phyloP scores from a whole-genome alignment of 306 rosid genomes.

The Dryas alaskensis region DNA sequence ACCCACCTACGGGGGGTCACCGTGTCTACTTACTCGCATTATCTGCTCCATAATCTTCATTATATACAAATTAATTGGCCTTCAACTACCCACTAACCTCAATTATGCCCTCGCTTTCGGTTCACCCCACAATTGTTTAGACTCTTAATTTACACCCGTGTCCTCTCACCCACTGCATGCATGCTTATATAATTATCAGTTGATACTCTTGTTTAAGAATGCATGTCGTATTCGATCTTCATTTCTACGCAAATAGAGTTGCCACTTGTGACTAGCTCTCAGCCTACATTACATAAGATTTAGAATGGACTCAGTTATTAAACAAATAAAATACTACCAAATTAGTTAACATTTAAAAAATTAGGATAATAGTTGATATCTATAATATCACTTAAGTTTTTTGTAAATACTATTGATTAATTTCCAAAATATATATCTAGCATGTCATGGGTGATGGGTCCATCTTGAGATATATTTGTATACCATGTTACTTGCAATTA shows the following conservation, averaged over 20 bases:
- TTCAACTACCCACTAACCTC: slow-evolving; percentile 9
- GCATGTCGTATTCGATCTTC: neutral
- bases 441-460: too few species aligned
- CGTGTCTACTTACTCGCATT: slow-evolving; percentile 10
- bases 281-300: too few species aligned
- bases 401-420: too few species aligned
- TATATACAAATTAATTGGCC: slow-evolving; percentile 4
- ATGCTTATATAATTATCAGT: too few species aligned
- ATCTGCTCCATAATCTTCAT: slow-evolving; percentile 13
- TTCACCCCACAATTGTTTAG: slow-evolving; percentile 7
- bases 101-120: slow-evolving; percentile 10
- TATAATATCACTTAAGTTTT: too few species aligned
- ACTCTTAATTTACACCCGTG: neutral
- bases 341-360: too few species aligned
- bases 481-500: neutral
- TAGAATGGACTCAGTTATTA: too few species aligned
- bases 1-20: slow-evolving; percentile 7
- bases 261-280: too few species aligned
- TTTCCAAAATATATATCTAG: too few species aligned
- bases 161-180: slow-evolving; percentile 13
- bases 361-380: too few species aligned
- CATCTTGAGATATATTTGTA: neutral
- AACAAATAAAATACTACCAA: too few species aligned
- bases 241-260: neutral
- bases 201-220: neutral